Evolutionary conservation across 2,329 filamentous ascomycete species (phyloP), one percentile per base, ranked within the genome.

Genomic region (Salinomyces thailandicus): DNA sequence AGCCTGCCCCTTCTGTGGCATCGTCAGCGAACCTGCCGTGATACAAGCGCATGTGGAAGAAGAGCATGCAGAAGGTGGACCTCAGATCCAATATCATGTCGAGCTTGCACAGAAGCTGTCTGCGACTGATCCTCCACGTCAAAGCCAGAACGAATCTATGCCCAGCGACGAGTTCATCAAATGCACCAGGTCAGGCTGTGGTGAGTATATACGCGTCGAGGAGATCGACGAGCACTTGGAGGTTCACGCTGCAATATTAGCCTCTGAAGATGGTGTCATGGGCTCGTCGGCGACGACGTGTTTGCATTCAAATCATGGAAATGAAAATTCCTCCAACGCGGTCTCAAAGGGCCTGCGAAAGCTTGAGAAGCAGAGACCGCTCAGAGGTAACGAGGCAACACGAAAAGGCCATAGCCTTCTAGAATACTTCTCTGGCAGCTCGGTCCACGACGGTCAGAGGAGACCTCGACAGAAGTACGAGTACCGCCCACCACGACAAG

Each of bases 141-240:
- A 3, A n/a, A 26, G 22, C 16, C 8, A 33, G 15, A n/a, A 18
- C 5, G 16, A n/a, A 11, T 41, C 38, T 18, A 48, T 41, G 43
- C 45, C 37, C 4, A 41, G 37, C 22, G 40, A 44, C 18, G 37
- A 42, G 14, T 59, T 50, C 45, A 57, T 60, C 19, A 53, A 53
- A 39, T 68, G 66, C 47, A 61, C 63, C 6, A 55, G 62, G 33
- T 44, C 52, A 16, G 57, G 61, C 31, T 68, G 65, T 51, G 59
- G 59, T 37, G 64, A 69, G 43, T 44, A 59, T 34, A 47, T 69
- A 36, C 51, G 56, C 36, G 44, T 66, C 16, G 43, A 46, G 15
- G 63, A 66, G 33, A 57, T 63, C 37, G 62, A 67, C 47, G 62
- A 69, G 33, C 67, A 69, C 51, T 53, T 68, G 35, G 58, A 66